Evolutionary conservation across 2,329 filamentous ascomycete species (phyloP), one percentile per base, ranked within the genome.

Genomic region (Aureobasidium sp.): DNA sequence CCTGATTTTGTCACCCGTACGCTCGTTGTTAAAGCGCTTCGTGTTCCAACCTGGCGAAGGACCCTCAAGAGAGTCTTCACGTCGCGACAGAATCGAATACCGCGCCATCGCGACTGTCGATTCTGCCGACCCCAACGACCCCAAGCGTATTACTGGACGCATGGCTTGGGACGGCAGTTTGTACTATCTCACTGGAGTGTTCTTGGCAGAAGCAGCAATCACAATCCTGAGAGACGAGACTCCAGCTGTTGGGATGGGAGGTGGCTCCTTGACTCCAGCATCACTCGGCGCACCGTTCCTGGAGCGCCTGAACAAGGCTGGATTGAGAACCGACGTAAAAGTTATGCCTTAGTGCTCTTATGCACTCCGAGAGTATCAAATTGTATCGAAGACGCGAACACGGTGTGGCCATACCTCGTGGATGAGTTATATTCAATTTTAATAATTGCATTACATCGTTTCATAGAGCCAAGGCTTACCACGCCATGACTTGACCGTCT

Each of bases 211-310:
- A 67, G 88, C 82, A 13, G 88, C 87, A 5, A 75, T 82, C 42
- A 84, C 85, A 0, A 76, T 92, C 36, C 75, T 91, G n/a, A 78
- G 87, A 62, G 79, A 72, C 25, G 71, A 85, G 14, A 74, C 83
- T 3, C 69, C 75, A 42, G 79, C 78, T 10, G 76, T 79, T 51
- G 73, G 79, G 39, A 74, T 90, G 11, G 78, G 78, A 1, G 88
- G 88, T 21, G 89, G 88, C 3, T 76, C 90, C 30, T 83, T 89
- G 64, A 92, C 89, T 1, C 85, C 89, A 0, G 86, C 88, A 0
- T 88, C 83, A 61, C 75, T 92, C 3, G 89, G 89, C 1, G 84
- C 87, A 66, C 75, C 79, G 10, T 88, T 84, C 68, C 76, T 91
- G 63, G 83, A 90, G 68, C 79, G 86, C 13, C 68, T 90, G 44